Base-by-base conservation (phyloP, 495 filamentous ascomycete species). In the Neurospora sp. region DNA sequence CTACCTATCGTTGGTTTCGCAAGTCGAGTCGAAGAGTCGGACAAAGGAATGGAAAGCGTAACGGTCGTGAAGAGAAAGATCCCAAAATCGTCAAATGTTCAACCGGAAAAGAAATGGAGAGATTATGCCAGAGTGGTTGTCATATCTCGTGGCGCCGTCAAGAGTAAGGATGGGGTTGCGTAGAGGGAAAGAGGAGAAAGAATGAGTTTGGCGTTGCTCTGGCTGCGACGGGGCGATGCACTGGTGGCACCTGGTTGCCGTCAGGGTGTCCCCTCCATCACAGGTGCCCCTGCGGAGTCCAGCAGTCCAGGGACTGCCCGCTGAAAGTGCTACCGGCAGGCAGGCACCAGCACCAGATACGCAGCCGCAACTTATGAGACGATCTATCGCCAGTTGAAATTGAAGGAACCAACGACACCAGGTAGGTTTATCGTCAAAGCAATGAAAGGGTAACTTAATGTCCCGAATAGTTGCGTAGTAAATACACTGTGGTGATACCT, bases 41-140 rank as follows among this genome's bases (percentile, higher is more conserved):
- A 73, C 68, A 76, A 76, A 75, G 40, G 70, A 76, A 70, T 42
- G 70, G 65, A 71, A 40, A 53, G 72, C 76, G 76, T 78, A 76
- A 77, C 75, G 74, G 76, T 73, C 76, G 76, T 78, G 22, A 78
- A 68, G 71, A 68, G 70, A 70, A 14, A 75, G 27, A 65, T 14
- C 53, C 53, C 53, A 71, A 70, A 70, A 61, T 73, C 73, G 76
- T 74, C 42, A 76, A 59, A 12, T 16, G 31, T 35, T 65, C 12
- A 35, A 65, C 53, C 31, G 27, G 40, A 72, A 65, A 70, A 72
- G 22, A 74, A 45, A 40, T 45, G 38, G 48, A 73, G 48, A 70
- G 53, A 61, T 73, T 70, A 76, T 69, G 41, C 71, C 70, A 73
- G 48, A 69, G 35, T 68, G 40, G 69, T 71, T 61, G 70, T 74